Percentiles rank a stretch among this genome's conserved stretches.
phyloP scores from a whole-genome alignment of 2,329 filamentous ascomycete genomes.

The Fusarium sp. region DNA sequence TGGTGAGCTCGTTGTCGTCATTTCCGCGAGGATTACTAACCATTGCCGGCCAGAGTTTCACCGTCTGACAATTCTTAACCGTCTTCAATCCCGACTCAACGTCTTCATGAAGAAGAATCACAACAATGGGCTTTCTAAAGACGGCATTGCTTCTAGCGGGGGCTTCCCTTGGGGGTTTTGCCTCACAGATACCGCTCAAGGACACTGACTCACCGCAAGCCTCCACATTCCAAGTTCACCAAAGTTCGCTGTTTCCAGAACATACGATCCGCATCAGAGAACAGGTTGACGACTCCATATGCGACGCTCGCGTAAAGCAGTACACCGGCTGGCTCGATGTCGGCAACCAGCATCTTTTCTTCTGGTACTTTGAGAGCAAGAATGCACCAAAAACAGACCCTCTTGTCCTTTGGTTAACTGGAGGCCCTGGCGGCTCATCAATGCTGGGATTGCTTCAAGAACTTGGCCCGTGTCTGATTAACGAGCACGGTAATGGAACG shows the following conservation, averaged over 20 bases:
- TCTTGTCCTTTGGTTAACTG: constrained; percentile 33
- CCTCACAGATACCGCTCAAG: background rate
- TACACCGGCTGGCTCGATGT: constrained; percentile 34
- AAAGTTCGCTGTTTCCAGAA: constrained; percentile 10
- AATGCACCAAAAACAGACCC: constrained; percentile 21
- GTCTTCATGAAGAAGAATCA: background rate
- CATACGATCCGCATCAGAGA: constrained; percentile 33
- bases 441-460: constrained; percentile 35
- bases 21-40: constrained; percentile 1
- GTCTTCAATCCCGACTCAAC: background rate
- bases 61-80: background rate
- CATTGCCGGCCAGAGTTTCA: background rate
- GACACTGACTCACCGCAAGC: background rate
- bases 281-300: constrained; percentile 19
- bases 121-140: constrained; percentile 2
- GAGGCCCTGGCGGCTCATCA: constrained; percentile 25
- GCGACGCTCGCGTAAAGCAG: constrained; percentile 32
- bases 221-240: constrained; percentile 3
- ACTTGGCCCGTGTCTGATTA: constrained; percentile 28
- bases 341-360: constrained; percentile 30
- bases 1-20: background rate
- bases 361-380: constrained; percentile 38
- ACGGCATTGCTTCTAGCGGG: background rate
- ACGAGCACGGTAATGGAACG: constrained; percentile 19
- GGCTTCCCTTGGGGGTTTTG: background rate